Evolutionary conservation across 2,329 filamentous ascomycete species (phyloP), one percentile per base, ranked within the genome.

Genomic region (Paecilomyces formosus): DNA sequence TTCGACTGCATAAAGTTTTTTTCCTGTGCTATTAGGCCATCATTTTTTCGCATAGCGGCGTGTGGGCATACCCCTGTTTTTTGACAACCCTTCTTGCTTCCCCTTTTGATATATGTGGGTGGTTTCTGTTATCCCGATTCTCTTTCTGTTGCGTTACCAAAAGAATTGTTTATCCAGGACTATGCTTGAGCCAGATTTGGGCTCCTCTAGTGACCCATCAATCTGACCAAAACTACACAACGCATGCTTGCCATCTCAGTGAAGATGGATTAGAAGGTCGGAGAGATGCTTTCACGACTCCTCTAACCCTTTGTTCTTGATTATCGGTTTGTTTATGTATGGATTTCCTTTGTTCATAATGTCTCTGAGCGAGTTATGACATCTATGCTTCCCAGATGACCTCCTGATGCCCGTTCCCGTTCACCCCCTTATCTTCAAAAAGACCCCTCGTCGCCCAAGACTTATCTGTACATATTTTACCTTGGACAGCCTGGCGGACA

Each of bases 1-100:
- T 18, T 45, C 39, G 18, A 21, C 39, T 18, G 15, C 39, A 45
- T 45, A 45, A 45, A 15, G 8, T 39, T n/a, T 63, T 64, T 61
- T 56, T 58, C 56, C 55, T 57, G 64, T 60, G 56, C 59, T 62
- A 54, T 64, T 63, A 45, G 35, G 35, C 3, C 18, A 18, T 45
- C n/a, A 1, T 18, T 18, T 45, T 45, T 45, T 67, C 66, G 73
- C 73, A 76, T 76, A 75, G 73, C 73, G 73, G 74, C 72, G 73
- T 71, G 73, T 73, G 70, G 72, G 68, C 70, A 73, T 71, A 72
- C 69, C 69, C 71, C 71, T 65, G 63, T 66, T 70, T 65, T 26
- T 26, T 26, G 24, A 4, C 24, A 26, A 26, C 24, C 24, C 24
- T 26, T 26, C 6, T 58, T 60, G 5, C n/a, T 45, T n/a, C 49